A percentile compares a stretch with the other conserved stretches of the same genome.
These are phyloP conservation scores for Pseudohalonectria lignicola DNA, from an alignment of 2,329 filamentous ascomycete genomes.

Conservation along the genomic window DNA sequence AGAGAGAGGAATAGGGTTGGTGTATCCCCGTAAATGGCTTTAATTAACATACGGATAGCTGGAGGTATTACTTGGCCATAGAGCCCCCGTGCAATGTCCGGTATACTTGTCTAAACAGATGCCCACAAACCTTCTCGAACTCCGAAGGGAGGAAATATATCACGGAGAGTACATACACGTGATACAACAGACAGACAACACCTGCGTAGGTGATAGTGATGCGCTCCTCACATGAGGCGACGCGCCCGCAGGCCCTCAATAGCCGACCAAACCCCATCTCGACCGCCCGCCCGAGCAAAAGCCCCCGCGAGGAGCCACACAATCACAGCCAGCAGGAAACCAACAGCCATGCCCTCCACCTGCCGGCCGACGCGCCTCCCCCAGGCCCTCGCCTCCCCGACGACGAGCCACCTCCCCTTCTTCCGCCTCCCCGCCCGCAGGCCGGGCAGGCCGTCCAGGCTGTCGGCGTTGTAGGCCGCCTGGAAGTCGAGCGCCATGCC, in stretches of 20 bases:
- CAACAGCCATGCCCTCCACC: background rate
- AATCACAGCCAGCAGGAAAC: background rate
- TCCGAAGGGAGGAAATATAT: too few relatives aligned
- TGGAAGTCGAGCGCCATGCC: constrained; percentile 25
- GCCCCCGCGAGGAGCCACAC: background rate
- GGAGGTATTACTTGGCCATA: too few relatives aligned
- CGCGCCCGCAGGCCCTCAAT: too few relatives aligned
- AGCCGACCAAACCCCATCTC: background rate
- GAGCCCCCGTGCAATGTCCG: too few relatives aligned
- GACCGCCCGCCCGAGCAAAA: background rate
- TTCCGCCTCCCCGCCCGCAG: constrained; percentile 37
- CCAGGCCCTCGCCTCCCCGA: constrained; percentile 22
- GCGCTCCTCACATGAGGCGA: too few relatives aligned
- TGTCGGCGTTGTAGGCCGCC: constrained; percentile 5
- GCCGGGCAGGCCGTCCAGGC: constrained; percentile 26
- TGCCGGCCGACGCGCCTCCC: background rate
- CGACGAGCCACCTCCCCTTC: constrained; percentile 31
- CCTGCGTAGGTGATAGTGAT: background rate
- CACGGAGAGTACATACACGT: too few relatives aligned
- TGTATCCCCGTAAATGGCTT: too few relatives aligned
- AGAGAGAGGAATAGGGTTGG: too few relatives aligned
- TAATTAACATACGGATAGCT: too few relatives aligned
- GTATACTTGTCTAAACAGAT: too few relatives aligned
- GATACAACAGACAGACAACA: background rate
- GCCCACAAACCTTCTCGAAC: too few relatives aligned